A percentile compares a stretch with the other conserved stretches of the same genome.
Conservation (phyloP, 176 grass and related monocot genomes). For the Thinopyrum elongatum region DNA sequence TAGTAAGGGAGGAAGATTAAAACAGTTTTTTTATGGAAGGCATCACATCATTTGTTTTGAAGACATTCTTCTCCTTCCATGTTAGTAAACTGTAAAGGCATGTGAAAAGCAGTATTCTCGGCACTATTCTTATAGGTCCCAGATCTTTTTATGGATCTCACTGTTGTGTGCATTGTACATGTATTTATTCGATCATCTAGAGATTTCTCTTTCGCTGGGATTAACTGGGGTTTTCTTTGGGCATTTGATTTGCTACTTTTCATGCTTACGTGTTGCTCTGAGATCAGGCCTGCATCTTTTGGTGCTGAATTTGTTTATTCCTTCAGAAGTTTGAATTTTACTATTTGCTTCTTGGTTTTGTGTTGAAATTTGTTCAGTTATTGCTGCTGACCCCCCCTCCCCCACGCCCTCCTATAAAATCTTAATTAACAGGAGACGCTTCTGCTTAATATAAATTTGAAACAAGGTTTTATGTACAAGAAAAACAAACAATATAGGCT, state of each 20-base stretch:
- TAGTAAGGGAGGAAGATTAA: conserved; percentile 30
- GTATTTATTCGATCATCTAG: conserved; percentile 46
- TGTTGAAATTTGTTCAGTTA: not conserved
- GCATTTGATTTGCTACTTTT: conserved; percentile 11
- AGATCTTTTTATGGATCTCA: conserved; percentile 62
- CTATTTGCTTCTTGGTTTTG: not conserved
- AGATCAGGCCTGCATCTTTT: not conserved
- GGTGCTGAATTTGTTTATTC: not conserved
- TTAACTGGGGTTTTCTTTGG: conserved; percentile 19
- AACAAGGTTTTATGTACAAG: not conserved
- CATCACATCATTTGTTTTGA: conserved; percentile 52
- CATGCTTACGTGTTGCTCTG: not conserved
- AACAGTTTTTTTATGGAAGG: conserved; percentile 41
- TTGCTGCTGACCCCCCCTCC: not conserved
- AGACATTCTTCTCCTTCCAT: conserved; percentile 50
- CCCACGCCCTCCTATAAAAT: not conserved
- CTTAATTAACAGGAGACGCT: not conserved
- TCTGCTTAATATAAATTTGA: not conserved
- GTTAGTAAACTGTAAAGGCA: conserved; percentile 61
- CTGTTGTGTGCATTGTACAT: conserved; percentile 60
- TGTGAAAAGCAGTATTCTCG: conserved; percentile 57
- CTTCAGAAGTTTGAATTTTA: conserved; percentile 1
- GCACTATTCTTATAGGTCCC: conserved; percentile 60
- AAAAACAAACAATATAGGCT: not conserved
- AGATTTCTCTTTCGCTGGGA: conserved; percentile 36